phyloP scores from a whole-genome alignment of 257 asterid species.

The Solanum chilense region DNA sequence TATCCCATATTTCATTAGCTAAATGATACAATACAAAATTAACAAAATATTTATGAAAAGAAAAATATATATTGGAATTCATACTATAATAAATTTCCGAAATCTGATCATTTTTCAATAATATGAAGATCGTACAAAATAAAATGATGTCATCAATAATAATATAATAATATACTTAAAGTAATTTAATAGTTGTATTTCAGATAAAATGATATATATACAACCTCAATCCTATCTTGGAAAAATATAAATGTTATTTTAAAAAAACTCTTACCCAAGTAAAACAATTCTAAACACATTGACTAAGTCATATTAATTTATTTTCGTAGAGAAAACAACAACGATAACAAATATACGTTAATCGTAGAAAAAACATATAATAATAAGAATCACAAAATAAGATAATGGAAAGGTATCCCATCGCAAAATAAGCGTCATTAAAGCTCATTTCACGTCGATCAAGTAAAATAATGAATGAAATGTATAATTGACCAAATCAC shows the following conservation, averaged over 20 bases:
- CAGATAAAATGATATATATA: neutral
- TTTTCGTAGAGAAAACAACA: neutral
- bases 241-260: neutral
- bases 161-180: too few relatives aligned
- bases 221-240: neutral
- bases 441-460: neutral
- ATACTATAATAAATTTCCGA: neutral
- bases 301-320: neutral
- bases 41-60: neutral
- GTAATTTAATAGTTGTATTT: neutral
- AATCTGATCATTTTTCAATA: neutral
- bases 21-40: neutral
- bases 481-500: neutral
- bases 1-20: neutral
- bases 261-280: neutral
- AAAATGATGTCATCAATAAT: neutral
- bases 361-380: neutral
- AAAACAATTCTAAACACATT: neutral
- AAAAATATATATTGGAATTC: neutral
- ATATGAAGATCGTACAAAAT: too few relatives aligned
- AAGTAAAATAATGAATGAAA: neutral
- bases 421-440: neutral
- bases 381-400: neutral
- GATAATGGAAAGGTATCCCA: neutral
- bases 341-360: neutral